Conservation (phyloP, 2,329 filamentous ascomycete species). For the Paramyrothecium sp. region DNA sequence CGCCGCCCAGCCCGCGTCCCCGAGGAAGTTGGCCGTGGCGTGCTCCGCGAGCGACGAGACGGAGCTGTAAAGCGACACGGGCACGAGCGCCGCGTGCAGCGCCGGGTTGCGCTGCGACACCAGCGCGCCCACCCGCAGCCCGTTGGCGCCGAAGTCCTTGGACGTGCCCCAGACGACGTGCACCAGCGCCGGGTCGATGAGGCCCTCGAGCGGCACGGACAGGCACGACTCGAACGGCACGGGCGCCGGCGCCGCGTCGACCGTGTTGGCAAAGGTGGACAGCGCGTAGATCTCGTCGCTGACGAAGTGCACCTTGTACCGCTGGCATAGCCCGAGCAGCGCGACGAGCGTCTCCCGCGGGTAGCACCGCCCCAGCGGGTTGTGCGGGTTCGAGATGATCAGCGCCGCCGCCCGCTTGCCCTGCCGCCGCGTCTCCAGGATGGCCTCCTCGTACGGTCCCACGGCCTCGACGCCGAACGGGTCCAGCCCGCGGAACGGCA, state of each 20-base stretch:
- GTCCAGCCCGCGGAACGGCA: slow-evolving; percentile 42
- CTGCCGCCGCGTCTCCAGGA: slow-evolving; percentile 32
- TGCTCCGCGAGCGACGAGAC: slow-evolving; percentile 42
- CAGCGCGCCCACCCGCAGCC: slow-evolving; percentile 50
- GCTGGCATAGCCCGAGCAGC: slow-evolving; percentile 44
- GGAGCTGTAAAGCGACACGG: slow-evolving; percentile 39
- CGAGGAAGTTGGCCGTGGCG: slow-evolving; percentile 37
- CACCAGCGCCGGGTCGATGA: slow-evolving; percentile 47
- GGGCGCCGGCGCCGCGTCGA: slow-evolving; percentile 20
- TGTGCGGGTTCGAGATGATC: slow-evolving; percentile 51
- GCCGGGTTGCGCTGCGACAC: slow-evolving; percentile 43
- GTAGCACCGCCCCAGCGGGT: slow-evolving; percentile 50
- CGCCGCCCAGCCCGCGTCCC: slow-evolving; percentile 41
- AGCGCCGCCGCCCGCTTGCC: slow-evolving; percentile 43
- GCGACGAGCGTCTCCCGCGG: slow-evolving; percentile 33
- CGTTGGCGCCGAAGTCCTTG: slow-evolving; percentile 57
- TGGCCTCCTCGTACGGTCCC: slow-evolving; percentile 39
- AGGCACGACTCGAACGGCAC: slow-evolving; percentile 44
- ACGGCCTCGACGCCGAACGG: slow-evolving; percentile 40
- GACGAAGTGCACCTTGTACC: slow-evolving; percentile 50
- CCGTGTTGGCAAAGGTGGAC: slow-evolving; percentile 44
- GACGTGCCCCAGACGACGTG: slow-evolving; percentile 49
- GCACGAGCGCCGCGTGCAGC: slow-evolving; percentile 34
- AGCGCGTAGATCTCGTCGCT: slow-evolving; percentile 50
- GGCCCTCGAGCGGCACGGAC: slow-evolving; percentile 36